These are phyloP conservation scores for Aspergillus pseudonomiae DNA, from an alignment of 2,329 filamentous ascomycete genomes.

Conservation along the genomic window DNA sequence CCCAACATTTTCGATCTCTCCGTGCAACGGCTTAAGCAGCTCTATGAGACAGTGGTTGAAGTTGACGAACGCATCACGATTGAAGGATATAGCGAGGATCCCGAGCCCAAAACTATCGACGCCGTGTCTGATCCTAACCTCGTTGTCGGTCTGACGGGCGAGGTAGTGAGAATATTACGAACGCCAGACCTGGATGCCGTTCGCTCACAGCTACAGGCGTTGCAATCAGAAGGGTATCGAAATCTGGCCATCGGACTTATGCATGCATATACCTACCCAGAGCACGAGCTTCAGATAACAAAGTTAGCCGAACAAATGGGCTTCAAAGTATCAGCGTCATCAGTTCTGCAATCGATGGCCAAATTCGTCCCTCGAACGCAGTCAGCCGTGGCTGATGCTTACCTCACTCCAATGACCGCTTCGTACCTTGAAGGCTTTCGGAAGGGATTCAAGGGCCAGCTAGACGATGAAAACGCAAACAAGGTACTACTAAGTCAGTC, in stretches of 20 bases:
- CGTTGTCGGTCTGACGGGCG: constrained; percentile 58
- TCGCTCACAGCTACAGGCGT: constrained; percentile 61
- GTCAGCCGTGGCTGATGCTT: constrained; percentile 75
- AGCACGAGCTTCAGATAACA: constrained; percentile 76
- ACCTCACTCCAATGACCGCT: constrained; percentile 73
- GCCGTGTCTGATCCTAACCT: constrained; percentile 58
- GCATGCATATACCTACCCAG: constrained; percentile 84
- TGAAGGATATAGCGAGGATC: constrained; percentile 26
- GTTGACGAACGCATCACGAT: constrained; percentile 51
- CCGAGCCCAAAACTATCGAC: constrained; percentile 19
- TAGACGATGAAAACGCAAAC: constrained; percentile 46
- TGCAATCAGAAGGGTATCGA: constrained; percentile 68
- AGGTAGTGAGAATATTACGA: constrained; percentile 68
- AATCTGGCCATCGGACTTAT: constrained; percentile 84
- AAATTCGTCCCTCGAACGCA: constrained; percentile 73
- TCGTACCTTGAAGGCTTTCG: constrained; percentile 61
- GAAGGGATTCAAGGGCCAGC: constrained; percentile 73
- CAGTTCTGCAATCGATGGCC: constrained; percentile 81
- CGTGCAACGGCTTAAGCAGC: constrained; percentile 71
- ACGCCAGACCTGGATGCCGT: constrained; percentile 56
- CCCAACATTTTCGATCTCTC: constrained; percentile 85
- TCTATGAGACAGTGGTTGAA: constrained; percentile 29
- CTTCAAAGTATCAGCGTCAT: constrained; percentile 73
- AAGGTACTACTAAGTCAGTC: constrained; percentile 69
- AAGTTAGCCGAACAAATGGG: constrained; percentile 74